phyloP scores from a whole-genome alignment of 2,329 filamentous ascomycete species.

The Teratosphaeria viscida region DNA sequence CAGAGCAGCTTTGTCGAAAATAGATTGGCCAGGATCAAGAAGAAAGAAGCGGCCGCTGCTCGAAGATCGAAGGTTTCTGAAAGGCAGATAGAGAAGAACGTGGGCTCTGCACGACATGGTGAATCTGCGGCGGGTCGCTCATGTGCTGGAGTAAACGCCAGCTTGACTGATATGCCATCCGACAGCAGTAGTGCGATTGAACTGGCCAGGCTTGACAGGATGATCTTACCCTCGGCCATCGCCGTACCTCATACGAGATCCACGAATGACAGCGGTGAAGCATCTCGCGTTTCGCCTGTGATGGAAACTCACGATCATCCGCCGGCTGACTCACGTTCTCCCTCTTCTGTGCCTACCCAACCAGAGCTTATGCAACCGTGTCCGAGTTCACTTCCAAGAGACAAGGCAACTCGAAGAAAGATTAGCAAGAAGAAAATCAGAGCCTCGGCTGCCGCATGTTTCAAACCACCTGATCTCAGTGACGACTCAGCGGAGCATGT shows the following conservation, averaged over 20 bases:
- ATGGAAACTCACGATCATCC: neutral
- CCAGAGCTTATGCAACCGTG: neutral
- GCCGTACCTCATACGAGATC: neutral
- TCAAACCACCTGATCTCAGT: neutral
- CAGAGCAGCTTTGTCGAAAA: slow-evolving; percentile 18
- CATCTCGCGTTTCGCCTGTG: neutral
- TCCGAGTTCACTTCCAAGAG: neutral
- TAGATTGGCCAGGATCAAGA: slow-evolving; percentile 19
- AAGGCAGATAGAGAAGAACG: neutral
- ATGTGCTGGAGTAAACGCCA: neutral
- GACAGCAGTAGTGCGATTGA: neutral
- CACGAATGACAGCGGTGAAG: neutral
- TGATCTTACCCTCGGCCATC: neutral
- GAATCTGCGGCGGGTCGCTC: neutral
- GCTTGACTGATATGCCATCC: neutral
- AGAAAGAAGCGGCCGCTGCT: slow-evolving; percentile 9
- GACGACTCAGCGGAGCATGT: neutral
- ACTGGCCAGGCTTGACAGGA: neutral
- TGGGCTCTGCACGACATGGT: neutral
- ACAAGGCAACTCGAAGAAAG: neutral
- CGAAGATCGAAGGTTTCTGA: neutral
- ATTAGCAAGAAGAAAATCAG: slow-evolving; percentile 3
- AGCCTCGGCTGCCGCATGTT: slow-evolving; percentile 2
- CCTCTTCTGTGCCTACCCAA: neutral
- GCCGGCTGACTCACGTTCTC: neutral